A percentile compares a stretch with the other conserved stretches of the same genome.
phyloP scores from a whole-genome alignment of 139 green algal genomes.

The Asterochloris sp. region DNA sequence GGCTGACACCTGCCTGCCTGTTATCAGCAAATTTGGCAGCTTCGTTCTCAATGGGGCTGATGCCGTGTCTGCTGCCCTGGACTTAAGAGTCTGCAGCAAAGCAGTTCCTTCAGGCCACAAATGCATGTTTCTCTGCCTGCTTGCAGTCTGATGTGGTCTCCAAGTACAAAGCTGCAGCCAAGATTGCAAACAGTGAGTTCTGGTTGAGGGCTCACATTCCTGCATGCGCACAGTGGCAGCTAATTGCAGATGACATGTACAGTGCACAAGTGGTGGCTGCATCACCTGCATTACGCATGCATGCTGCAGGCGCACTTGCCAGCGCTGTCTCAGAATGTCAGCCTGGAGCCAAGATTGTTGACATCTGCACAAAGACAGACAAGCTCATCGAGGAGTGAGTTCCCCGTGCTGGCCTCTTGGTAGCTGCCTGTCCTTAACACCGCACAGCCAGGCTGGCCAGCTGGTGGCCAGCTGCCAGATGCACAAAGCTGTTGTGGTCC shows the following conservation, averaged over 20 bases:
- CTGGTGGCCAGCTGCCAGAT: too few relatives aligned
- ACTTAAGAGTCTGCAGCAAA: not conserved
- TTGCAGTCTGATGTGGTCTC: slow-evolving; percentile 92
- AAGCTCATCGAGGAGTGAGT: slow-evolving; percentile 75
- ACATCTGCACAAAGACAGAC: slow-evolving; percentile 86
- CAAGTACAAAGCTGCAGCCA: slow-evolving; percentile 98
- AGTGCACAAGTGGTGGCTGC: not conserved
- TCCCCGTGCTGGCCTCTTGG: not conserved
- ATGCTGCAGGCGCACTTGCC: slow-evolving; percentile 75
- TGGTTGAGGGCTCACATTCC: not conserved
- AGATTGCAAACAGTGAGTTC: slow-evolving; percentile 94
- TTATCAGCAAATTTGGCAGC: not conserved
- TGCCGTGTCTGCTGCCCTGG: not conserved
- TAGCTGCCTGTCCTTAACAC: too few relatives aligned
- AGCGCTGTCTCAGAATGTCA: slow-evolving; percentile 68
- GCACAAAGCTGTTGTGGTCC: too few relatives aligned
- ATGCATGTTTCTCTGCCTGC: not conserved
- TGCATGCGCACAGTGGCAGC: not conserved
- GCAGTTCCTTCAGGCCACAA: not conserved
- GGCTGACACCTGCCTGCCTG: not conserved
- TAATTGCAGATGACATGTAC: not conserved
- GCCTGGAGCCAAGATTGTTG: slow-evolving; percentile 87
- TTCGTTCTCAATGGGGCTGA: not conserved
- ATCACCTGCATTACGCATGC: not conserved
- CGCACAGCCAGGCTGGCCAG: too few relatives aligned